phyloP scores from a whole-genome alignment of 106 monocot genomes.

The Xerophyta viscosa region DNA sequence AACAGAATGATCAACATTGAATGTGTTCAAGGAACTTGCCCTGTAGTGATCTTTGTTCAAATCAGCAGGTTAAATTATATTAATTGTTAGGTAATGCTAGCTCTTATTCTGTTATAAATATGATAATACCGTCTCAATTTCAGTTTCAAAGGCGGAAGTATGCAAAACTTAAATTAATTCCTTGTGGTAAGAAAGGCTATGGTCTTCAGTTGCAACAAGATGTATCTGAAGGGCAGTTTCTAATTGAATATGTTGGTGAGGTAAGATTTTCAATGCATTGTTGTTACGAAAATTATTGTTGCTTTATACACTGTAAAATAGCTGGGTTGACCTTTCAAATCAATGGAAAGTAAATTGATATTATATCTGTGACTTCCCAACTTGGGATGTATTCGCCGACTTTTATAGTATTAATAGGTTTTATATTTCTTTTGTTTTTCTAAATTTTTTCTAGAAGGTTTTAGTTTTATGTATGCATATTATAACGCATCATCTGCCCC shows the following conservation, averaged over 20 bases:
- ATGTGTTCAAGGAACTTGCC: conserved; percentile 86
- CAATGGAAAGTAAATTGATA: too few relatives aligned
- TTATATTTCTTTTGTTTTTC: too few relatives aligned
- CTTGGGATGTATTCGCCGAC: too few relatives aligned
- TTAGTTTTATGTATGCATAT: too few relatives aligned
- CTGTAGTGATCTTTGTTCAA: conserved; percentile 91
- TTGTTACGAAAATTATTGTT: too few relatives aligned
- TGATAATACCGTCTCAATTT: not conserved
- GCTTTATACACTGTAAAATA: too few relatives aligned
- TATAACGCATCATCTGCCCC: too few relatives aligned
- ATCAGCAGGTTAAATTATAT: conserved; percentile 60
- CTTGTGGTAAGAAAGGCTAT: conserved; percentile 86
- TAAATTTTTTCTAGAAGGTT: too few relatives aligned
- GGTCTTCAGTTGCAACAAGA: conserved; percentile 66
- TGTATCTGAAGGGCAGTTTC: conserved; percentile 65
- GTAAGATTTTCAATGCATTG: conserved; percentile 39
- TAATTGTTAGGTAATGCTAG: not conserved
- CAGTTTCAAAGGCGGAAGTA: conserved; percentile 94
- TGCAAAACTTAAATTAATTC: conserved; percentile 65
- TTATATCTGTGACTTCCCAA: too few relatives aligned
- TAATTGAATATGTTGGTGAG: conserved; percentile 99
- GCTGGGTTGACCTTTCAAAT: too few relatives aligned
- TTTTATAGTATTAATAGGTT: too few relatives aligned
- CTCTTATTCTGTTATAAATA: conserved; percentile 6
- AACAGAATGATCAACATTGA: conserved; percentile 98